These are phyloP conservation scores for Colletotrichum australisinense DNA, from an alignment of 2,329 filamentous ascomycete genomes.

Conservation along the genomic window DNA sequence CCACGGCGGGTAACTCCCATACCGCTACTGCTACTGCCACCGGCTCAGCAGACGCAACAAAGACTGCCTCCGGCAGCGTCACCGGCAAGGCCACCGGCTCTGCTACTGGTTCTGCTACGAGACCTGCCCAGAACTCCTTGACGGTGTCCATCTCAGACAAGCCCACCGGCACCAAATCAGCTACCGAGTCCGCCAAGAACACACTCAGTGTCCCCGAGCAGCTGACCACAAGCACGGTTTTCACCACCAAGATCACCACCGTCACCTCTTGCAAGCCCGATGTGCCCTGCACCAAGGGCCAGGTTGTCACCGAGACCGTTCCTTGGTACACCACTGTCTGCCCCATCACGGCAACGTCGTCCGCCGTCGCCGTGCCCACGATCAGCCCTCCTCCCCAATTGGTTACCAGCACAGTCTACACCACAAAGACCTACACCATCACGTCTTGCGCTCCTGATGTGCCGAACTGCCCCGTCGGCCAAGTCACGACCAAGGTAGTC, in stretches of 20 bases:
- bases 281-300: conserved; percentile 44
- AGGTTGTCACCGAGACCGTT: conserved; percentile 50
- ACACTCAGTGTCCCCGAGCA: conserved; percentile 8
- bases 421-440: conserved; percentile 61
- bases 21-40: conserved; percentile 10
- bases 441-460: conserved; percentile 63
- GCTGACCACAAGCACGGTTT: conserved; percentile 45
- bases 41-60: conserved; percentile 1
- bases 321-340: conserved; percentile 54
- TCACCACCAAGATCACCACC: conserved; percentile 47
- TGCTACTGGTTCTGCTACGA: conserved; percentile 12
- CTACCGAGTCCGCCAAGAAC: conserved; percentile 10
- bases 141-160: not conserved
- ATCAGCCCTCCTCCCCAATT: conserved; percentile 23
- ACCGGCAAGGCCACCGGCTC: not conserved
- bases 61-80: not conserved
- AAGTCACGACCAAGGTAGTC: conserved; percentile 50
- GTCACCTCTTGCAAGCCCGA: conserved; percentile 59
- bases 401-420: conserved; percentile 52
- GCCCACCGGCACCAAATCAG: not conserved
- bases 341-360: conserved; percentile 46
- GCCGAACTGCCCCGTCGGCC: conserved; percentile 49
- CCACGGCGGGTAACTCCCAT: not conserved
- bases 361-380: conserved; percentile 15
- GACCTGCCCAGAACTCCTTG: conserved; percentile 30